Evolutionary conservation across 2,329 filamentous ascomycete species (phyloP).

Genomic region (Chalaropsis thielavioides): DNA sequence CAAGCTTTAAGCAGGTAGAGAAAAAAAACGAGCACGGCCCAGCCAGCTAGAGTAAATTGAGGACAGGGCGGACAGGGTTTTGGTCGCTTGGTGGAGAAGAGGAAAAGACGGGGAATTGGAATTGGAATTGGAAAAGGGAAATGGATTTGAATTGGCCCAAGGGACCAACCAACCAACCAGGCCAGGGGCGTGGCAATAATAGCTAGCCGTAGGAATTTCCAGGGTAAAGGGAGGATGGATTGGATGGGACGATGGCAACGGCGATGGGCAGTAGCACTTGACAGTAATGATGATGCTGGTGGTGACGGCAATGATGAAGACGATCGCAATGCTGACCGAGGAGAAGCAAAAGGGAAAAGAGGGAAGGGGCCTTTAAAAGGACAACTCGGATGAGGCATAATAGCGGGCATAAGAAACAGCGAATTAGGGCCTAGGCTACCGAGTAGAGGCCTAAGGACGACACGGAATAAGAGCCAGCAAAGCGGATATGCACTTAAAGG

Average conservation of each 20-base stretch:
- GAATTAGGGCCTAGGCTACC: too few species aligned
- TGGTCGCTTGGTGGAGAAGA: conserved; percentile 1
- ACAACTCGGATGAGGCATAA: too few species aligned
- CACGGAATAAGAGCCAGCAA: too few species aligned
- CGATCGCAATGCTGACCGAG: too few species aligned
- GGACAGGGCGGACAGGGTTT: background rate
- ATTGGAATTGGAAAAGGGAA: conserved; percentile 6
- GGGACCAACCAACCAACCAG: background rate
- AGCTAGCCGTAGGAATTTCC: background rate
- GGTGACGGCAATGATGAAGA: too few species aligned
- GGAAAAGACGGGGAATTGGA: conserved; percentile 13
- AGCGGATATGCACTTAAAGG: background rate
- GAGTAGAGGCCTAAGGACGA: too few species aligned
- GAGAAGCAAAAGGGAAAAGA: too few species aligned
- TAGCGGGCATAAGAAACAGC: too few species aligned
- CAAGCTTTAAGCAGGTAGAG: background rate
- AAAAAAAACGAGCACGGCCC: background rate
- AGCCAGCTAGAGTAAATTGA: background rate
- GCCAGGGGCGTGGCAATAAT: too few species aligned
- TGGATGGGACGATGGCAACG: background rate
- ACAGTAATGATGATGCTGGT: background rate
- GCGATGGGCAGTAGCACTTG: background rate
- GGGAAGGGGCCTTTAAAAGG: too few species aligned
- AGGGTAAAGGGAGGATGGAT: background rate
- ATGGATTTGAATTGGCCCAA: background rate